phyloP scores from a whole-genome alignment of 2,329 filamentous ascomycete genomes.

The Stagonosporopsis vannaccii region DNA sequence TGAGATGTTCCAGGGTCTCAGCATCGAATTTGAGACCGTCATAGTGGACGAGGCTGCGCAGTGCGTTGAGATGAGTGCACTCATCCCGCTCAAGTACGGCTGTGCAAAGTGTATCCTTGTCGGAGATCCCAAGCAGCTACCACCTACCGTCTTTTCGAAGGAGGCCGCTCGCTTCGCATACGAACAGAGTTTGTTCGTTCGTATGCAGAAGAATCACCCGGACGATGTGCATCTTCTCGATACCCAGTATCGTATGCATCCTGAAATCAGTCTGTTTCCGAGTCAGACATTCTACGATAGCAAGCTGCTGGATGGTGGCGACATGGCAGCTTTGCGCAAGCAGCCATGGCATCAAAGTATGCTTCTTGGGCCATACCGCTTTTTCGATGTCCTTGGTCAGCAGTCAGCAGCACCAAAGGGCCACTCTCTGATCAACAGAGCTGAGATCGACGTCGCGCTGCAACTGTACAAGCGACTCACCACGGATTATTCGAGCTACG shows the following conservation, averaged over 20 bases:
- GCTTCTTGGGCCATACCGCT: constrained; percentile 89
- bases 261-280: constrained; percentile 91
- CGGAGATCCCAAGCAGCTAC: constrained; percentile 95
- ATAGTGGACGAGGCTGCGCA: constrained; percentile 98
- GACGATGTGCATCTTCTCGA: constrained; percentile 92
- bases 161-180: constrained; percentile 92
- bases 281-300: constrained; percentile 93
- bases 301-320: constrained; percentile 80
- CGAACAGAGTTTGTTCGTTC: constrained; percentile 96
- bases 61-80: constrained; percentile 94
- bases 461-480: constrained; percentile 82
- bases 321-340: constrained; percentile 78
- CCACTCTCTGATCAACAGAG: constrained; percentile 87
- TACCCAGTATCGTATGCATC: constrained; percentile 99
- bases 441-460: constrained; percentile 86
- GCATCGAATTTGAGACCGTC: constrained; percentile 97
- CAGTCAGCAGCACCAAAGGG: constrained; percentile 83
- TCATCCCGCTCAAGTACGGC: constrained; percentile 97
- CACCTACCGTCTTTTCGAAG: constrained; percentile 93
- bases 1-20: constrained; percentile 94
- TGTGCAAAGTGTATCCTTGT: constrained; percentile 97
- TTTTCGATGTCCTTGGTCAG: constrained; percentile 93
- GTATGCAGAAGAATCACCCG: constrained; percentile 94
- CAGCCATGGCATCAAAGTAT: constrained; percentile 86
- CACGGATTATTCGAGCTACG: constrained; percentile 70